A percentile compares a stretch with the other conserved stretches of the same genome.
phyloP scores from a whole-genome alignment of 2,329 filamentous ascomycete species.

The Neofusicoccum cordaticola region DNA sequence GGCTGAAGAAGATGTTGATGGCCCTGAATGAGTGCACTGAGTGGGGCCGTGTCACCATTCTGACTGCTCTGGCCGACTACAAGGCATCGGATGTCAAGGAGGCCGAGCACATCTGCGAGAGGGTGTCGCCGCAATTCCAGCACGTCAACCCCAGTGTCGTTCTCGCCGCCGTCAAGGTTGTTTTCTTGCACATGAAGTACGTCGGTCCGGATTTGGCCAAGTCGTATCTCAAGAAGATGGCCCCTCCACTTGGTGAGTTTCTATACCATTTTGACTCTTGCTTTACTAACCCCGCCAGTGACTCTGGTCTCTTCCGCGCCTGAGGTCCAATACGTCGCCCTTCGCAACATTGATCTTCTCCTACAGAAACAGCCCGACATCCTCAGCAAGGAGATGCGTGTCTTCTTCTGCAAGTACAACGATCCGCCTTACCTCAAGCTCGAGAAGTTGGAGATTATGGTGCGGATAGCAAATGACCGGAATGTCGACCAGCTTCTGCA shows the following conservation, averaged over 20 bases:
- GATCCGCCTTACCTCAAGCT: conserved; percentile 97
- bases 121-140: conserved; percentile 94
- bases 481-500: conserved; percentile 94
- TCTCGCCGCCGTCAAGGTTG: conserved; percentile 93
- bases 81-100: conserved; percentile 85
- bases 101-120: conserved; percentile 95
- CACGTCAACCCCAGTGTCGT: conserved; percentile 98
- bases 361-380: conserved; percentile 96
- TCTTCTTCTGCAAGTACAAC: conserved; percentile 99
- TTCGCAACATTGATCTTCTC: conserved; percentile 93
- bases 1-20: conserved; percentile 92
- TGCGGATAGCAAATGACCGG: conserved; percentile 94
- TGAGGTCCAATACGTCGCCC: conserved; percentile 95
- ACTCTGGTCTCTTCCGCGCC: conserved; percentile 93
- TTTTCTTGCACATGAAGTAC: conserved; percentile 92
- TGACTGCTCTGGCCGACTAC: conserved; percentile 87
- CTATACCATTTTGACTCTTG: background rate
- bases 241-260: conserved; percentile 76
- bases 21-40: conserved; percentile 97
- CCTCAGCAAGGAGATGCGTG: conserved; percentile 91
- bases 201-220: conserved; percentile 74
- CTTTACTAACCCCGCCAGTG: conserved; percentile 54
- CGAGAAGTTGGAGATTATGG: conserved; percentile 98
- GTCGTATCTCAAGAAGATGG: conserved; percentile 97
- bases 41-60: conserved; percentile 93